Evolutionary conservation across 768 basidiomycete species (phyloP), one percentile per base, ranked within the genome.

Genomic region (Termitomyces sp.): DNA sequence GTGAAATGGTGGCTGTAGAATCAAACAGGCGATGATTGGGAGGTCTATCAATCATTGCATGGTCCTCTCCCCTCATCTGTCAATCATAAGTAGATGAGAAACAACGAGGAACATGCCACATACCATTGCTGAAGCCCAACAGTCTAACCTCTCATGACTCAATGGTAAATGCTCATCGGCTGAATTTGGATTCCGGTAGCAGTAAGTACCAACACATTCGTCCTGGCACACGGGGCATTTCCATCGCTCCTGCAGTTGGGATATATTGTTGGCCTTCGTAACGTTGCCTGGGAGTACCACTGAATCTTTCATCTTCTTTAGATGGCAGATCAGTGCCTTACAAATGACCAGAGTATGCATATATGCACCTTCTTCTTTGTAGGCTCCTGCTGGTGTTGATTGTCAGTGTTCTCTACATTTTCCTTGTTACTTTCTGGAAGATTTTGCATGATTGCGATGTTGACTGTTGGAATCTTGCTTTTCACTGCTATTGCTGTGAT

Each of bases 81-180:
- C 2, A 34, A 34, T 34, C 2, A 27, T 26, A 26, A 46, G 16
- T 26, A 46, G 27, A 16, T 14, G 13, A 36, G 37, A 34, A 10
- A 4, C 32, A 24, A 32, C 24, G 37, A 55, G 50, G 1, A 20
- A 52, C 14, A 8, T 27, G 16, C 32, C 47, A 27, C 39, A 60
- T 47, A 32, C n/a, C n/a, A 60, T 60, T 34, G 59, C 54, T 12
- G 40, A 55, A 26, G 59, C 59, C 49, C 55, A 60, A 40, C 49
- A 51, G 36, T 60, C 48, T 16, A 56, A 32, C 8, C n/a, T 22
- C 10, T 60, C 55, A 60, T 56, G 55, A 36, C 26, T 60, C 6
- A 60, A 30, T 9, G 55, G 49, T 8, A 56, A 46, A 57, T 61
- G 64, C 45, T 55, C 60, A 60, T 63, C 42, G 14, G 57, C 33